phyloP scores from a whole-genome alignment of 495 filamentous ascomycete genomes.

The Tetracladium setigerum region DNA sequence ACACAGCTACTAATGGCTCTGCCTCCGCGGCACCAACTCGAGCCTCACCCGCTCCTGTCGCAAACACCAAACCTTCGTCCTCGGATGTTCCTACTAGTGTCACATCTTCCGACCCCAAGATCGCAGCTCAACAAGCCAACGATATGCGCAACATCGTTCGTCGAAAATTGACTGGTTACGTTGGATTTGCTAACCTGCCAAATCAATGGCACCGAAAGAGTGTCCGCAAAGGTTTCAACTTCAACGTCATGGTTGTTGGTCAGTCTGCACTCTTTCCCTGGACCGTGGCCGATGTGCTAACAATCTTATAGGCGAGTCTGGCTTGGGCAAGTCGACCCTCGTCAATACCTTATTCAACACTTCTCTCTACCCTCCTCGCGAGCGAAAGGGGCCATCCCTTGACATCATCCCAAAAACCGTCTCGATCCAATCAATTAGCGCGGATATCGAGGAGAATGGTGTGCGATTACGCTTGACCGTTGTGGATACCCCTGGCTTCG shows the following conservation, averaged over 20 bases:
- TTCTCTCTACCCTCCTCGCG: slow-evolving; percentile 96
- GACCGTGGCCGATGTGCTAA: neutral
- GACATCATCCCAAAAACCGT: slow-evolving; percentile 99
- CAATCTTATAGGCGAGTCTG: slow-evolving; percentile 77
- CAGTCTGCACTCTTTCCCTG: slow-evolving; percentile 25
- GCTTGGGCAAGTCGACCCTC: slow-evolving; percentile 96
- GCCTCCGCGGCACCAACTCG: slow-evolving; percentile 19
- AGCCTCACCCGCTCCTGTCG: slow-evolving; percentile 18
- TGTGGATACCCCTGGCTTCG: slow-evolving; percentile 95
- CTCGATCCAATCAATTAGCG: slow-evolving; percentile 95
- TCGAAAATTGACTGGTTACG: slow-evolving; percentile 95
- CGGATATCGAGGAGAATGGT: slow-evolving; percentile 98
- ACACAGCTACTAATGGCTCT: slow-evolving; percentile 24
- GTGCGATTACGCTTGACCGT: slow-evolving; percentile 95
- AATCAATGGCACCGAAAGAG: slow-evolving; percentile 99
- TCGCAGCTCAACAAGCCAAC: slow-evolving; percentile 60
- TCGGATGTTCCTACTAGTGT: slow-evolving; percentile 23
- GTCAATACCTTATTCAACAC: slow-evolving; percentile 99
- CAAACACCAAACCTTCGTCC: slow-evolving; percentile 20
- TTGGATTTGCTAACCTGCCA: slow-evolving; percentile 96
- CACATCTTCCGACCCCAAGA: slow-evolving; percentile 73
- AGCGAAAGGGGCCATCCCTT: slow-evolving; percentile 91
- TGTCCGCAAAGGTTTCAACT: slow-evolving; percentile 99
- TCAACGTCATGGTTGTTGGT: slow-evolving; percentile 99
- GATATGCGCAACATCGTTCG: slow-evolving; percentile 97